phyloP scores from a whole-genome alignment of 2,329 filamentous ascomycete species.

The Microthyrium microscopicum region DNA sequence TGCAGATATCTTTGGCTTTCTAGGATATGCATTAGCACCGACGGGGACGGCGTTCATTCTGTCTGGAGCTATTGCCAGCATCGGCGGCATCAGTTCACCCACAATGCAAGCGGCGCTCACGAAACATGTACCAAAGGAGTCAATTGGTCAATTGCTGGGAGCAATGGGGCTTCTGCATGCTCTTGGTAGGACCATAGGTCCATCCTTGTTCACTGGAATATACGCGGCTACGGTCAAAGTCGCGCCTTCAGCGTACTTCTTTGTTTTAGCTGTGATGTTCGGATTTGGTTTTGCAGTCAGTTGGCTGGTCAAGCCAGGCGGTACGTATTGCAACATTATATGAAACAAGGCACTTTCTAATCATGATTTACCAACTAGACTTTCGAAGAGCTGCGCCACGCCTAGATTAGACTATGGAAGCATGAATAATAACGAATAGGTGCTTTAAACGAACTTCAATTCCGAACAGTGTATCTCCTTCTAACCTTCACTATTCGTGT shows the following conservation, averaged over 20 bases:
- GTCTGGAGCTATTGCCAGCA: slow-evolving; percentile 54
- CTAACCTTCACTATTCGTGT: too few relatives aligned
- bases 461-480: too few relatives aligned
- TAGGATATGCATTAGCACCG: slow-evolving; percentile 55
- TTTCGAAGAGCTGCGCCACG: slow-evolving; percentile 1
- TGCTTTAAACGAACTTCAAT: too few relatives aligned
- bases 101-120: slow-evolving; percentile 72
- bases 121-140: slow-evolving; percentile 78
- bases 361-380: background rate
- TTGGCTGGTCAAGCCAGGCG: slow-evolving; percentile 54
- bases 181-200: slow-evolving; percentile 60
- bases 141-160: slow-evolving; percentile 70
- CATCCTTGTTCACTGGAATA: slow-evolving; percentile 69
- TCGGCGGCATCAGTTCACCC: slow-evolving; percentile 74
- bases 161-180: slow-evolving; percentile 76
- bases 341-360: background rate
- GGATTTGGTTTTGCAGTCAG: slow-evolving; percentile 46
- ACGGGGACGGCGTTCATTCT: slow-evolving; percentile 48
- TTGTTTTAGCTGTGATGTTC: slow-evolving; percentile 54
- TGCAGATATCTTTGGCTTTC: slow-evolving; percentile 58
- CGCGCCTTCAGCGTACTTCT: slow-evolving; percentile 70
- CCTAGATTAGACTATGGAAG: slow-evolving; percentile 3
- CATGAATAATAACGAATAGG: too few relatives aligned
- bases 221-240: slow-evolving; percentile 65
- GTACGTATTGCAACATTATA: slow-evolving; percentile 35